Evolutionary conservation across 495 filamentous ascomycete species (phyloP).

Genomic region (Mycothermus thermophilus): DNA sequence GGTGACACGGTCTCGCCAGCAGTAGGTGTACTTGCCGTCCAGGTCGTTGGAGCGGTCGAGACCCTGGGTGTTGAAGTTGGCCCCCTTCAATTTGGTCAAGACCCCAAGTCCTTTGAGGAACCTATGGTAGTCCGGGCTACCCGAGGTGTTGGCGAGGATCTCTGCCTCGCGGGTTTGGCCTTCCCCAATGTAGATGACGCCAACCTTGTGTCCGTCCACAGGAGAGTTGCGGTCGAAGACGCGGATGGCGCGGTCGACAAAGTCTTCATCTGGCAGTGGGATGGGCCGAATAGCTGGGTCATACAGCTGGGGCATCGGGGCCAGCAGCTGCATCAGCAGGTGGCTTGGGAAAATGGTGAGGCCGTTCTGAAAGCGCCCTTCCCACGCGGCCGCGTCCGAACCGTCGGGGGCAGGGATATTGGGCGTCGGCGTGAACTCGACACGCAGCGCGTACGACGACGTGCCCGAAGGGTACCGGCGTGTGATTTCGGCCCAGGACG

Average conservation of each 20-base stretch:
- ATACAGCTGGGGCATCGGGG: slow-evolving; percentile 49
- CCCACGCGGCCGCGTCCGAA: slow-evolving; percentile 24
- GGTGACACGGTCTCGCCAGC: slow-evolving; percentile 87
- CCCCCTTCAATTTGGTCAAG: slow-evolving; percentile 60
- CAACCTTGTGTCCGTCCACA: slow-evolving; percentile 90
- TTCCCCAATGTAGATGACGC: slow-evolving; percentile 80
- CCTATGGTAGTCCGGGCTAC: slow-evolving; percentile 70
- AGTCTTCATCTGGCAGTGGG: slow-evolving; percentile 69
- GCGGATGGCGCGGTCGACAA: slow-evolving; percentile 58
- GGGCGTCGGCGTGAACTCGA: slow-evolving; percentile 53
- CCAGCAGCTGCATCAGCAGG: slow-evolving; percentile 65
- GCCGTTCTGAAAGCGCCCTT: slow-evolving; percentile 28
- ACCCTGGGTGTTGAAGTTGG: slow-evolving; percentile 86
- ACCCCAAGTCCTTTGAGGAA: slow-evolving; percentile 73
- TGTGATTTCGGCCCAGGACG: slow-evolving; percentile 65
- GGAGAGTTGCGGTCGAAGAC: slow-evolving; percentile 78
- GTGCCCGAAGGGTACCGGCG: slow-evolving; percentile 77
- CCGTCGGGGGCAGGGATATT: slow-evolving; percentile 46
- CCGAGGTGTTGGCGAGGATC: slow-evolving; percentile 71
- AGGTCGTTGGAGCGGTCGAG: slow-evolving; percentile 59
- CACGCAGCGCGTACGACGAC: slow-evolving; percentile 59
- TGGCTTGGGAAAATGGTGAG: slow-evolving; percentile 63
- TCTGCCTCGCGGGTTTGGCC: slow-evolving; percentile 67
- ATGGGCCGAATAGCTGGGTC: slow-evolving; percentile 53
- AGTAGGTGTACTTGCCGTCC: slow-evolving; percentile 77